Base-by-base conservation (phyloP, 371 early-diverging fungal species). In the Coemansia sp. region DNA sequence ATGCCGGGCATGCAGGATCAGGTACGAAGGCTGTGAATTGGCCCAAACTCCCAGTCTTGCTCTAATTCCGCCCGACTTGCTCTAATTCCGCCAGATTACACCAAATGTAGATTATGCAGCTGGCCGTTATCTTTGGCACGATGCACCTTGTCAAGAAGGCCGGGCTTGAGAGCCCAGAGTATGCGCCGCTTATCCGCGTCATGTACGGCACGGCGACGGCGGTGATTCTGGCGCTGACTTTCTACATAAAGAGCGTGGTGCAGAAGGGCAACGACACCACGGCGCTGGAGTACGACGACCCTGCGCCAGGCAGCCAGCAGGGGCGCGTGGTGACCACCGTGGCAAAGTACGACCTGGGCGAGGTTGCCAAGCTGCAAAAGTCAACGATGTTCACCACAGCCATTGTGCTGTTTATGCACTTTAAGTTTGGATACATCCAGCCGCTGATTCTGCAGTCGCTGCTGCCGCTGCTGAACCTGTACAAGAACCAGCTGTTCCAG, bases 381-480 rank as follows among this genome's bases (percentile, higher is more conserved):
- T 87, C 89, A 64, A 86, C 87, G 25, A 59, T 86, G 23, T 86
- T 91, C 33, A 88, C 91, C 25, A 71, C 90, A 39, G 84, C 82
- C 54, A 84, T 94, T 68, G 88, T 95, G 75, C 83, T 84, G 50
- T 84, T 90, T 56, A 88, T 95, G 84, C 92, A 95, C 83, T 91
- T 88, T 82, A 88, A 94, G 82, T 95, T 88, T 81, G 91, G 92
- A 54, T 93, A 93, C 69, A 87, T 91, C 67, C 93, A 94, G 68
- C 97, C 97, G 23, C 83, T 96, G 51, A 83, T 95, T 58, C 83
- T 95, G 80, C 97, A 96, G 85, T 88, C 90, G 20, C 84, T 95
- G 69, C 72, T 94, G 58, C 93, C 93, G 12, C 64, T 93, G 79
- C 87, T 91, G 84, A 89, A 88, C 78, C 72, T 93, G 55, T 70